These are phyloP conservation scores for Solanum sparsipilum DNA, from an alignment of 257 asterid genomes.

Conservation along the genomic window DNA sequence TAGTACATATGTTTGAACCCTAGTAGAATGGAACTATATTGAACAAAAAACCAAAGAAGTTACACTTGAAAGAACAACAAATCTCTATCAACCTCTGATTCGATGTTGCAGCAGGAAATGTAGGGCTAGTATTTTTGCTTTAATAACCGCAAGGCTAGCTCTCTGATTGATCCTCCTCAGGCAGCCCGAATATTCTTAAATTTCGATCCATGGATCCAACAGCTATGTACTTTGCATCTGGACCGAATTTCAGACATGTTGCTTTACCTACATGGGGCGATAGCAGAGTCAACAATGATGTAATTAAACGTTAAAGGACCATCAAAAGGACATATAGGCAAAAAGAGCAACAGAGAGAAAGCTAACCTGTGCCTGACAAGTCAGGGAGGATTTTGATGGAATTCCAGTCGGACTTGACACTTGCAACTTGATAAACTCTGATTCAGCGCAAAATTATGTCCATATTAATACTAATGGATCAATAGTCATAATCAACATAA, in stretches of 20 bases:
- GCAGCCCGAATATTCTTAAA: constrained; percentile 63
- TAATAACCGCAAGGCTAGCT: background rate
- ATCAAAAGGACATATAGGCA: background rate
- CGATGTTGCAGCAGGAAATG: background rate
- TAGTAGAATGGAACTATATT: background rate
- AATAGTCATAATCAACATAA: background rate
- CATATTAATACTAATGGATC: background rate
- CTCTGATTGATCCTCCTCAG: constrained; percentile 27
- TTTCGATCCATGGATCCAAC: constrained; percentile 76
- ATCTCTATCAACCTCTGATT: background rate
- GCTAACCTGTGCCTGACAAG: constrained; percentile 67
- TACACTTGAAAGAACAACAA: background rate
- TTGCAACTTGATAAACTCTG: constrained; percentile 65
- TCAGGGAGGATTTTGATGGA: constrained; percentile 64
- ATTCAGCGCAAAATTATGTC: background rate
- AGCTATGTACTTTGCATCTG: constrained; percentile 61
- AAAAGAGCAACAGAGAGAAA: background rate
- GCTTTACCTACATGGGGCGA: constrained; percentile 38
- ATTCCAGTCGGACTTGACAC: constrained; percentile 58
- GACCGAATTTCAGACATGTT: constrained; percentile 51
- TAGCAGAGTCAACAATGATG: background rate
- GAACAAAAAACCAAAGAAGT: background rate
- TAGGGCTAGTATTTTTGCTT: background rate
- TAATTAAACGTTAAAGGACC: background rate
- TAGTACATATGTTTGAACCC: background rate